Conservation (phyloP, 495 filamentous ascomycete genomes). For the Penicillium bialowiezense region DNA sequence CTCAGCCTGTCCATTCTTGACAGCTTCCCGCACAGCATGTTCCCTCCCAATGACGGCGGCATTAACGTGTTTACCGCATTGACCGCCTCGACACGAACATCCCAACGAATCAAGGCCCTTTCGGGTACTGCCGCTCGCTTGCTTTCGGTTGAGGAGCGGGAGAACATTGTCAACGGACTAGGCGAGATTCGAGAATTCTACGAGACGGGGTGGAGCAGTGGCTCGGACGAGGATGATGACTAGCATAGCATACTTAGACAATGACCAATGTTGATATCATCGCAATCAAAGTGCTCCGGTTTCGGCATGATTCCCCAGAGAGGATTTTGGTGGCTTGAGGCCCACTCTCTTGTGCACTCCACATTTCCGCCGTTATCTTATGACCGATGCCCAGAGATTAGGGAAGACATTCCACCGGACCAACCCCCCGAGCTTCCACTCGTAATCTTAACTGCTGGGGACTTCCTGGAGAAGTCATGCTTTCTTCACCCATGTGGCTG, state of each 20-base stretch:
- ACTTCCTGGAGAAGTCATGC: neutral
- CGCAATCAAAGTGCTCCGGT: constrained; percentile 4
- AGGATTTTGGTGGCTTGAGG: neutral
- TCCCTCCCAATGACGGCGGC: constrained; percentile 34
- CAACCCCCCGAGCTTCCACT: neutral
- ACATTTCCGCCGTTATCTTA: neutral
- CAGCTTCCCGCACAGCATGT: constrained; percentile 74
- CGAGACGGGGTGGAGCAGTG: constrained; percentile 86
- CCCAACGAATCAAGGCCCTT: constrained; percentile 62
- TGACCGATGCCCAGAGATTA: neutral
- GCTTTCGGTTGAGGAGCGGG: constrained; percentile 73
- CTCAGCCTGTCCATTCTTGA: constrained; percentile 75
- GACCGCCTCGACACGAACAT: constrained; percentile 70
- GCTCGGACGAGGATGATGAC: constrained; percentile 78
- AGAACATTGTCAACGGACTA: constrained; percentile 78
- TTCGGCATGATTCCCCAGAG: neutral
- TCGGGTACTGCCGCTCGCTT: constrained; percentile 55
- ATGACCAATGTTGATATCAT: constrained; percentile 5
- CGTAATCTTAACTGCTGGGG: neutral
- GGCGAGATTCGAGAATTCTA: constrained; percentile 84
- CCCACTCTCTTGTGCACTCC: neutral
- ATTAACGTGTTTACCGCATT: constrained; percentile 62
- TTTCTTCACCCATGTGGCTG: neutral
- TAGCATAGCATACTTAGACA: constrained; percentile 17
- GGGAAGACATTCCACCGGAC: neutral